Evolutionary conservation across 2,329 filamentous ascomycete genomes (phyloP), one percentile per base, ranked within the genome.

Genomic region (Podosphaera xanthii): DNA sequence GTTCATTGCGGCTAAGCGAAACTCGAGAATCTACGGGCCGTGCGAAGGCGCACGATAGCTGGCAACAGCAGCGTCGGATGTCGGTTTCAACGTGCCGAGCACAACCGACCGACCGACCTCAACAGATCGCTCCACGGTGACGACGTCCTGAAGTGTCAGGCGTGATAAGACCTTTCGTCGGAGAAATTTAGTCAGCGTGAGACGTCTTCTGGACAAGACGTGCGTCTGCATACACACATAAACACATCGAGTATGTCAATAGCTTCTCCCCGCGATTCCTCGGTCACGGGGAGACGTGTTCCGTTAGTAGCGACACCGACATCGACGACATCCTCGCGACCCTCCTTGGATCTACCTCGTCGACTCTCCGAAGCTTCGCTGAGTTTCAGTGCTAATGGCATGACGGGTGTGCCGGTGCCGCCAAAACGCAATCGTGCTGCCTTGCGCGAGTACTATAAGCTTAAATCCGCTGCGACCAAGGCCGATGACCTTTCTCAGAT

Each of bases 371-470:
- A 78, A 62, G 73, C 71, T 60, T 85, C 79, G 1, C 79, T 77
- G 61, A 74, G 73, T 65, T 72, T 70, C 59, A 60, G 69, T 60
- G 60, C 67, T 64, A 60, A 63, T 65, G 59, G 65, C 63, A 60
- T 62, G 60, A 61, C 61, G 22, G 42, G 57, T 31, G 38, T 10
- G 4, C 34, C 60, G 50, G 61, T 22, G 2, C 49, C 64, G 59
- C 61, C 63, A 62, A 63, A 59, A 63, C 63, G 62, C 60, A 94
- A 94, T 72, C 86, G 91, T 63, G 81, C 85, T 59, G 91, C 91
- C 5, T 78, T 97, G 30, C 85, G 92, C 66, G 89, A 96, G 69
- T 97, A 95, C 75, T 97, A 97, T 73, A 92, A 92, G 69, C 78
- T 97, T 57, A 84, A 82, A 62, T n/a, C 31, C 5, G 8, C 30